Percentiles rank a stretch among this genome's conserved stretches.
These are phyloP conservation scores for Eucalyptus cloeziana DNA, from an alignment of 345 rosid species.

Conservation along the genomic window DNA sequence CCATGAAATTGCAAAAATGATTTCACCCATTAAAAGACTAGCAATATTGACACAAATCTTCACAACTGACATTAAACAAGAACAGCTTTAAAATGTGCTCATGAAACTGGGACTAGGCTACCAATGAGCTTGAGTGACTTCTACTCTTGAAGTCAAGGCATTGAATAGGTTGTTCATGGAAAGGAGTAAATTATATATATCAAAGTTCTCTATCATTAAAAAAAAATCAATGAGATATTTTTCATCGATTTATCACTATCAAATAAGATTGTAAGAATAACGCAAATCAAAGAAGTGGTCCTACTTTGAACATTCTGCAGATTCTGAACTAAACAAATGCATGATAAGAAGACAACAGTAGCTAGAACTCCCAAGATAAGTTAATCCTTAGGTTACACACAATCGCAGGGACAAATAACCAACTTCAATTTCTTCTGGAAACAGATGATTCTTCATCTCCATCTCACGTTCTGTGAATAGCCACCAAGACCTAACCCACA, in stretches of 20 bases:
- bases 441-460: neutral
- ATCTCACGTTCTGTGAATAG: neutral
- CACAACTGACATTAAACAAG: neutral
- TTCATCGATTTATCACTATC: neutral
- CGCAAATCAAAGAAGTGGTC: neutral
- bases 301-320: neutral
- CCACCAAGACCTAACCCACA: neutral
- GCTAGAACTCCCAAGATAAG: neutral
- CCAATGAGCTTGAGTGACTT: neutral
- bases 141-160: neutral
- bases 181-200: neutral
- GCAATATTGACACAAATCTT: neutral
- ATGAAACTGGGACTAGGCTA: neutral
- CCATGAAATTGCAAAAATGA: neutral
- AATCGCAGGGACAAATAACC: neutral
- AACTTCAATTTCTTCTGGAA: neutral
- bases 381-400: neutral
- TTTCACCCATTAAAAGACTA: neutral
- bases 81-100: neutral
- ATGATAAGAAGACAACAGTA: neutral
- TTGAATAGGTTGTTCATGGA: neutral
- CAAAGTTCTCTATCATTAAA: neutral
- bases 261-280: neutral
- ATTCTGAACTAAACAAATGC: neutral
- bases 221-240: neutral